Conservation (phyloP, 176 grass and related monocot species). For the Chrysopogon serrulatus region DNA sequence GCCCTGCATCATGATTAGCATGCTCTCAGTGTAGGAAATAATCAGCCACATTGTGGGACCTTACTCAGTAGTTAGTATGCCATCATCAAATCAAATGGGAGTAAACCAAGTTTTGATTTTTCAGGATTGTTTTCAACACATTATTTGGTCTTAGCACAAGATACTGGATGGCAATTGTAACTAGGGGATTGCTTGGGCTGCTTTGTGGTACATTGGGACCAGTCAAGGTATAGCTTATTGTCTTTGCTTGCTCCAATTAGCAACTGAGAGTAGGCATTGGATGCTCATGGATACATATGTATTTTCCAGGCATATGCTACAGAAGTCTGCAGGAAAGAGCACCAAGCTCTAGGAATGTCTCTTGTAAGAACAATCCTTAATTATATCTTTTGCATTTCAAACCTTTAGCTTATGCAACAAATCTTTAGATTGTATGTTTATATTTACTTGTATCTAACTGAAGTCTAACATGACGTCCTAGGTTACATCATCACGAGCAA, state of each 20-base stretch:
- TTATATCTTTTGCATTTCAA: not conserved
- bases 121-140: conserved; percentile 58
- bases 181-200: conserved; percentile 48
- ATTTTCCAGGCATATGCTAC: conserved; percentile 60
- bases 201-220: conserved; percentile 62
- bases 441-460: not conserved
- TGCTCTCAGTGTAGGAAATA: conserved; percentile 53
- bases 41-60: not conserved
- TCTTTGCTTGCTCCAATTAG: not conserved
- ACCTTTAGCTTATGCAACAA: not conserved
- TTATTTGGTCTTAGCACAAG: conserved; percentile 64
- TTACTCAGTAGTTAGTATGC: not conserved
- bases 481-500: conserved; percentile 55
- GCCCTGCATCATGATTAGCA: conserved; percentile 58
- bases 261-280: not conserved
- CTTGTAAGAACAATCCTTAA: conserved; percentile 37
- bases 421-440: not conserved
- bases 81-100: not conserved
- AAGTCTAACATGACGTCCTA: conserved; percentile 7
- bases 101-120: conserved; percentile 6
- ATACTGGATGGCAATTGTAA: conserved; percentile 69
- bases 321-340: conserved; percentile 66
- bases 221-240: conserved; percentile 50
- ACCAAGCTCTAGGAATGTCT: conserved; percentile 65
- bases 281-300: not conserved